Evolutionary conservation across 2,329 filamentous ascomycete species (phyloP).

Genomic region (Pseudopithomyces maydicus): DNA sequence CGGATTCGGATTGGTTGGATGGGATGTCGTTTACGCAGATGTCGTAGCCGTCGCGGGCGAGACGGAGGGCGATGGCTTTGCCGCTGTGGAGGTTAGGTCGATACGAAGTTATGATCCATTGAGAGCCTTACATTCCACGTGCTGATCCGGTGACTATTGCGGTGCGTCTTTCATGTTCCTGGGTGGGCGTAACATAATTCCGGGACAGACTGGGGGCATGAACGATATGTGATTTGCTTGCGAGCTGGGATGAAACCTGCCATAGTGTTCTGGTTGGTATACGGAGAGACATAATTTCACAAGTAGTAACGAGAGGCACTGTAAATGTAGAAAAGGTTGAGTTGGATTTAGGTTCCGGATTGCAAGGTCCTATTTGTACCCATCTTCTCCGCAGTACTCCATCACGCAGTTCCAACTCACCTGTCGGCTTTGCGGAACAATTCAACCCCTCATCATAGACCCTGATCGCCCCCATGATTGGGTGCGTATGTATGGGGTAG

Average conservation of each 20-base stretch:
- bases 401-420: conserved; percentile 8
- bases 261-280: conserved; percentile 25
- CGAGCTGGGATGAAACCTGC: conserved; percentile 22
- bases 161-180: conserved; percentile 28
- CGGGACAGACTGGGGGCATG: conserved; percentile 27
- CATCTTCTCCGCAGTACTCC: conserved; percentile 8
- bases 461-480: conserved; percentile 1
- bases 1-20: conserved; percentile 57
- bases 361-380: conserved; percentile 5
- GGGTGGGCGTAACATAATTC: conserved; percentile 27
- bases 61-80: conserved; percentile 65
- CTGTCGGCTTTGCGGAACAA: conserved; percentile 30
- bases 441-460: conserved; percentile 28
- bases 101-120: not conserved
- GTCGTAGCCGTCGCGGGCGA: conserved; percentile 69
- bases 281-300: conserved; percentile 26
- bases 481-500: too few species aligned
- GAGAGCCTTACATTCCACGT: conserved; percentile 41
- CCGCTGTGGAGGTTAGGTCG: conserved; percentile 50
- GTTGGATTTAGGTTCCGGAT: too few species aligned
- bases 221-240: conserved; percentile 14
- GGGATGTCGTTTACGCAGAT: conserved; percentile 68
- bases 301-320: not conserved
- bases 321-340: not conserved
- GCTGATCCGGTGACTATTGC: conserved; percentile 47